A percentile compares a stretch with the other conserved stretches of the same genome.
These are phyloP conservation scores for Falciphora oryzae DNA, from an alignment of 2,329 filamentous ascomycete genomes.

Conservation along the genomic window DNA sequence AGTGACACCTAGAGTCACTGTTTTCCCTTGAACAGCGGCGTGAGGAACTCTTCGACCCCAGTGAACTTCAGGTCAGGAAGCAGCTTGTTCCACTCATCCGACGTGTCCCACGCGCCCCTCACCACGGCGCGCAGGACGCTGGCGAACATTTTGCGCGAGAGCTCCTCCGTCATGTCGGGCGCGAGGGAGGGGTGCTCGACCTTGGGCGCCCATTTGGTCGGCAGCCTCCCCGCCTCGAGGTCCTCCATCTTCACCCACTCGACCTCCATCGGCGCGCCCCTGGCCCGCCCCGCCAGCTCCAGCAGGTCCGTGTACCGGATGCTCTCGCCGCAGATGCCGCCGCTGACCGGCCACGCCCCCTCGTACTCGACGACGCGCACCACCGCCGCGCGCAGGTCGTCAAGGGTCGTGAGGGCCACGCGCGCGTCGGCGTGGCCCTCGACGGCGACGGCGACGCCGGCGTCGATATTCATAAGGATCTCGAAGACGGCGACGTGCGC, in stretches of 20 bases:
- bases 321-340: slow-evolving; percentile 35
- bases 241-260: slow-evolving; percentile 42
- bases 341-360: slow-evolving; percentile 34
- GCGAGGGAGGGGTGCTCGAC: slow-evolving; percentile 27
- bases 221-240: slow-evolving; percentile 35
- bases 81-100: slow-evolving; percentile 37
- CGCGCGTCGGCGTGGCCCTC: slow-evolving; percentile 35
- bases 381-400: slow-evolving; percentile 35
- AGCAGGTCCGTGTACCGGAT: slow-evolving; percentile 32
- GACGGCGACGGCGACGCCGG: slow-evolving; percentile 34
- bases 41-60: slow-evolving; percentile 35
- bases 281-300: slow-evolving; percentile 26
- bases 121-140: slow-evolving; percentile 34
- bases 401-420: slow-evolving; percentile 37
- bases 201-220: slow-evolving; percentile 34
- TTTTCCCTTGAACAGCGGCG: not conserved
- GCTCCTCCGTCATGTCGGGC: slow-evolving; percentile 25
- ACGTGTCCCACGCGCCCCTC: slow-evolving; percentile 37
- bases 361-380: slow-evolving; percentile 36
- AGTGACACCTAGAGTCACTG: not conserved
- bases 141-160: slow-evolving; percentile 32
- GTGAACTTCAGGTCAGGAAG: slow-evolving; percentile 38
- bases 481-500: slow-evolving; percentile 37
- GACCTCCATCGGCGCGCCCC: slow-evolving; percentile 28
- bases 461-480: slow-evolving; percentile 32